Evolutionary conservation across 2,329 filamentous ascomycete genomes (phyloP).

Genomic region (Diaporthe citriasiana): DNA sequence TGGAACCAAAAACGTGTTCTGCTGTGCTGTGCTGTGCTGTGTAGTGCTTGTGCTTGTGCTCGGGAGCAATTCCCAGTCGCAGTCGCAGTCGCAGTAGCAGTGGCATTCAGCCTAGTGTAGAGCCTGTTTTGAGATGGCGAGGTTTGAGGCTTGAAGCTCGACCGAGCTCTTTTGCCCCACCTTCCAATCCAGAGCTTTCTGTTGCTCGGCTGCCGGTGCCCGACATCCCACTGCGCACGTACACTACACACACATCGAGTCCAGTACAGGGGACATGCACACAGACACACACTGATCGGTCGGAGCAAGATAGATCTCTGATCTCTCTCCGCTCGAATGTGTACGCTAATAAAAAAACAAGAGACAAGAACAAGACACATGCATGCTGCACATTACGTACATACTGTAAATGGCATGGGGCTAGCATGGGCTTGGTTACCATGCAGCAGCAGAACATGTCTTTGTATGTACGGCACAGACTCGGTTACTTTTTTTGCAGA

Average conservation of each 20-base stretch:
- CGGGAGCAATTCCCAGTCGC: background rate
- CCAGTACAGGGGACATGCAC: background rate
- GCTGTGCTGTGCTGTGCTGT: background rate
- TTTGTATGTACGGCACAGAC: constrained; percentile 18
- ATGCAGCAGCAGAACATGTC: background rate
- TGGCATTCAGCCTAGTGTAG: background rate
- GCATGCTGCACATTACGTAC: constrained; percentile 20
- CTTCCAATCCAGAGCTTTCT: constrained; percentile 4
- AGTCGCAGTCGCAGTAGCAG: background rate
- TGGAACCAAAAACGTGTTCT: constrained; percentile 7
- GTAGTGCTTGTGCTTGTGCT: constrained; percentile 1
- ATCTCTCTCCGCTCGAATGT: background rate
- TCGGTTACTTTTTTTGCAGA: constrained; percentile 7
- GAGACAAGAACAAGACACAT: background rate
- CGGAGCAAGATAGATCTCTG: constrained; percentile 24
- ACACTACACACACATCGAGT: background rate
- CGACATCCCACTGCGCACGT: constrained; percentile 13
- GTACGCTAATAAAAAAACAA: background rate
- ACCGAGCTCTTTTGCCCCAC: background rate
- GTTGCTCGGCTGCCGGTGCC: constrained; percentile 22
- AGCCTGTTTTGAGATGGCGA: background rate
- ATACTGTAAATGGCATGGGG: background rate
- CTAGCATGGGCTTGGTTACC: background rate
- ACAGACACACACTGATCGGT: constrained; percentile 28
- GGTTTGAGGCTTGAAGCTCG: background rate